A percentile compares a stretch with the other conserved stretches of the same genome.
Evolutionary conservation across 192 early-diverging fungal genomes (phyloP).

Genomic region (Umbelopsis ramanniana): DNA sequence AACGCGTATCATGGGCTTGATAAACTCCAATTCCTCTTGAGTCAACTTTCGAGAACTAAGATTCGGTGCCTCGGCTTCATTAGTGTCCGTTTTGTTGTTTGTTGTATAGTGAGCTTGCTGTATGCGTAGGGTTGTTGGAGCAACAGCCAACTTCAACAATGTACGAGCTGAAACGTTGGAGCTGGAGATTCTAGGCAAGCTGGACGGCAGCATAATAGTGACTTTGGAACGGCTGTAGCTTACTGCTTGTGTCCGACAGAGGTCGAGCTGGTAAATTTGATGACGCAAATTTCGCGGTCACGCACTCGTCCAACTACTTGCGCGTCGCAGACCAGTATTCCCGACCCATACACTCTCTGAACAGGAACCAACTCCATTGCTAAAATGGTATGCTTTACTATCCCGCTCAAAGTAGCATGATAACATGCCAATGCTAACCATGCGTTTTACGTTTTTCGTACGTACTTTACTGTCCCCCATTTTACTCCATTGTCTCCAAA

Average conservation of each 20-base stretch:
- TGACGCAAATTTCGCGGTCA: conserved; percentile 20
- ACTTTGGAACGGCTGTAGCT: not conserved
- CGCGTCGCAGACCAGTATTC: conserved; percentile 7
- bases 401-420: not conserved
- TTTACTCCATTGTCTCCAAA: not conserved
- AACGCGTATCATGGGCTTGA: conserved; percentile 87
- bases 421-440: not conserved
- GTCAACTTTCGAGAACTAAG: conserved; percentile 36
- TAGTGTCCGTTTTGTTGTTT: not conserved
- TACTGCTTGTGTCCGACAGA: not conserved
- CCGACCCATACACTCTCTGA: not conserved
- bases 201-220: not conserved
- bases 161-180: not conserved
- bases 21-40: conserved; percentile 56
- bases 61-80: not conserved
- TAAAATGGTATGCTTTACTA: not conserved
- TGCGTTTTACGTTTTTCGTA: not conserved
- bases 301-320: not conserved
- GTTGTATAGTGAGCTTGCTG: conserved; percentile 4
- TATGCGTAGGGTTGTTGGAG: not conserved
- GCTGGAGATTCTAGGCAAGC: not conserved
- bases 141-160: not conserved
- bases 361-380: conserved; percentile 1
- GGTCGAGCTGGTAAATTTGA: not conserved
- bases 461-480: not conserved